A percentile compares a stretch with the other conserved stretches of the same genome.
phyloP scores from a whole-genome alignment of 495 filamentous ascomycete genomes.

The Cladorrhinum samala region DNA sequence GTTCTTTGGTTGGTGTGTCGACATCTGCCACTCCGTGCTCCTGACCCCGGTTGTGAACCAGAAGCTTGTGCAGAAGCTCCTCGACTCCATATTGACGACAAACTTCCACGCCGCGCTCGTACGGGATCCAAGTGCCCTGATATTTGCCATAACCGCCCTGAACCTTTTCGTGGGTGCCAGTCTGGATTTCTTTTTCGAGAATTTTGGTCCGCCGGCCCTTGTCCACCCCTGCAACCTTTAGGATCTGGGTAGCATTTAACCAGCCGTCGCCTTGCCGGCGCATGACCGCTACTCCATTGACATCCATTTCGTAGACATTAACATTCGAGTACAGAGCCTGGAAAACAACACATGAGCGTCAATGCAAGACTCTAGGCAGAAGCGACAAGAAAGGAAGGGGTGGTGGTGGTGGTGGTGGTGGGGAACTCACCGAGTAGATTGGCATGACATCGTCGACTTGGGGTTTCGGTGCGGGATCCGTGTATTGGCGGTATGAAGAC shows the following conservation, averaged over 20 bases:
- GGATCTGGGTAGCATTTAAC: conserved; percentile 94
- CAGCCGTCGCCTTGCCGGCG: conserved; percentile 83
- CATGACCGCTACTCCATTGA: conserved; percentile 88
- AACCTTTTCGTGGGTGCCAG: conserved; percentile 94
- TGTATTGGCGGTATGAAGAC: conserved; percentile 31
- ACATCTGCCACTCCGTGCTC: conserved; percentile 64
- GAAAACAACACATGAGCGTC: conserved; percentile 8
- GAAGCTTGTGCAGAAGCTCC: conserved; percentile 71
- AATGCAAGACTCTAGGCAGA: not conserved
- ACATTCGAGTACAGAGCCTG: conserved; percentile 94
- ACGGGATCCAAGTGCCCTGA: conserved; percentile 97
- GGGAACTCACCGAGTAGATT: conserved; percentile 64
- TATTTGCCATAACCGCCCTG: conserved; percentile 98
- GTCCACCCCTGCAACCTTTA: conserved; percentile 93
- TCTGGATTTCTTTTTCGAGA: conserved; percentile 93
- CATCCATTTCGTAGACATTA: conserved; percentile 95
- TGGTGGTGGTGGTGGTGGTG: too few species aligned
- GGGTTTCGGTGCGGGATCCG: conserved; percentile 40
- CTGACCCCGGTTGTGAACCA: conserved; percentile 81
- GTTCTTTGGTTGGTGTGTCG: conserved; percentile 97
- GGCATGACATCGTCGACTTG: conserved; percentile 56
- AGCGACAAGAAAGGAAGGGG: not conserved
- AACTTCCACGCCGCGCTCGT: conserved; percentile 81
- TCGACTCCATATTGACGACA: conserved; percentile 92
- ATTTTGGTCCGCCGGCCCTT: conserved; percentile 97